Conservation (phyloP, 495 filamentous ascomycete genomes). For the Aspergillus nidulans region DNA sequence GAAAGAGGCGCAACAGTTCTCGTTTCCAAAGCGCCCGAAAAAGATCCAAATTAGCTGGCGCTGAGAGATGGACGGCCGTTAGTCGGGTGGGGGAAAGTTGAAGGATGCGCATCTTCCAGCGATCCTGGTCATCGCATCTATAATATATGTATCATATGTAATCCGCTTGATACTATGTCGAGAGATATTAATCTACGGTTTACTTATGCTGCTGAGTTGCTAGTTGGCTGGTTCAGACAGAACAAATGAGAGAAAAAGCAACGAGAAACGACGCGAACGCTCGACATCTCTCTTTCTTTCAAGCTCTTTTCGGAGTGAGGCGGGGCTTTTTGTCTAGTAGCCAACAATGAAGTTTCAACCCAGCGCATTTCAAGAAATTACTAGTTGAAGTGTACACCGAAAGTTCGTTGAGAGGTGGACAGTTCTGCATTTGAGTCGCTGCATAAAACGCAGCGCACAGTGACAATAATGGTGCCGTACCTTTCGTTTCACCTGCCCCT, state of each 20-base stretch:
- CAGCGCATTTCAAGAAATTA: conserved; percentile 4
- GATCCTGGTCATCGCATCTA: conserved; percentile 5
- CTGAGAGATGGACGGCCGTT: conserved; percentile 17
- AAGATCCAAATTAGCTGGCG: conserved; percentile 13
- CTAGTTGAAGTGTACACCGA: conserved; percentile 14
- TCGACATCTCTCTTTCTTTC: conserved; percentile 7
- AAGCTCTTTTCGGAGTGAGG: conserved; percentile 4
- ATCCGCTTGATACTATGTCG: not conserved
- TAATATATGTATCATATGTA: conserved; percentile 13
- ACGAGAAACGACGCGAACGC: not conserved
- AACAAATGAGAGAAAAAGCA: conserved; percentile 4
- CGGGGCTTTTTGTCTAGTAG: conserved; percentile 7
- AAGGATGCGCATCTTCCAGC: conserved; percentile 15
- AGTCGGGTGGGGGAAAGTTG: conserved; percentile 17
- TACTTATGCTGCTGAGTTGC: not conserved
- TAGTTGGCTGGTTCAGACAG: not conserved
- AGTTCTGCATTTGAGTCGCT: not conserved
- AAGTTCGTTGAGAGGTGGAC: conserved; percentile 9
- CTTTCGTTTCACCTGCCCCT: not conserved
- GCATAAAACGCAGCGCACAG: not conserved
- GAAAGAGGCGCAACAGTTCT: not conserved
- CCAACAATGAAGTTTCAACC: not conserved
- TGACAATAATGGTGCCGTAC: not conserved
- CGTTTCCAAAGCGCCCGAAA: not conserved
- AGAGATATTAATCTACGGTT: not conserved